These are phyloP conservation scores for Berkeleyomyces rouxiae DNA, from an alignment of 2,329 filamentous ascomycete species.

Conservation along the genomic window DNA sequence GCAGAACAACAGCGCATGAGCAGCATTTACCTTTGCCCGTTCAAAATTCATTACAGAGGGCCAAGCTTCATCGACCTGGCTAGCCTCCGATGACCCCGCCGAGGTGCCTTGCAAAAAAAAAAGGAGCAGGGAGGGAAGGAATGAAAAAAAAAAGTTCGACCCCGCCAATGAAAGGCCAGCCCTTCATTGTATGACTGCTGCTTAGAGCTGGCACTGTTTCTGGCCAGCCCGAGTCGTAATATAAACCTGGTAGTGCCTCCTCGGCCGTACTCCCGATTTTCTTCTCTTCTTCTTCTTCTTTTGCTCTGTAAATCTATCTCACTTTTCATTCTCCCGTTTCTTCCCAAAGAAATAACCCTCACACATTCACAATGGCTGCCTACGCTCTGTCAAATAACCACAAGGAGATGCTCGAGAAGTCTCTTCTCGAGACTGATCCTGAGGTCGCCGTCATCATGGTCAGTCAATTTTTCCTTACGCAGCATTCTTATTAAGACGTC, in stretches of 20 bases:
- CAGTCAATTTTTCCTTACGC: slow-evolving; percentile 20
- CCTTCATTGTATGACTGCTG: neutral
- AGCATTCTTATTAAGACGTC: neutral
- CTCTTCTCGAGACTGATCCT: slow-evolving; percentile 76
- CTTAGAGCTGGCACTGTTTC: neutral
- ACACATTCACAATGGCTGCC: slow-evolving; percentile 24
- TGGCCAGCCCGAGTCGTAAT: neutral
- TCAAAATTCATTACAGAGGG: neutral
- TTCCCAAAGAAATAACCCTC: neutral
- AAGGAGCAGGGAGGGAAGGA: neutral
- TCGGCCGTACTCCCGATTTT: slow-evolving; percentile 2
- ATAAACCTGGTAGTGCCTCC: slow-evolving; percentile 6
- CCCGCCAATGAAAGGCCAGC: slow-evolving; percentile 5
- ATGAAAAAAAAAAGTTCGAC: slow-evolving; percentile 9
- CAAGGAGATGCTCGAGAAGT: slow-evolving; percentile 82
- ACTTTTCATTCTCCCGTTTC: neutral
- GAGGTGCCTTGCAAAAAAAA: neutral
- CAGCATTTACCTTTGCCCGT: neutral
- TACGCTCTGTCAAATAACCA: slow-evolving; percentile 38
- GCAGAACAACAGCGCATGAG: neutral
- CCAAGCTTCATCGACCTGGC: neutral
- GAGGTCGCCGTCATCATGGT: slow-evolving; percentile 97
- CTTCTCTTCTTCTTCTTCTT: neutral
- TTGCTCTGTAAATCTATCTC: neutral
- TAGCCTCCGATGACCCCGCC: slow-evolving; percentile 13